A percentile compares a stretch with the other conserved stretches of the same genome.
phyloP scores from a whole-genome alignment of 306 rosid genomes.

The Cicer cuneatum region DNA sequence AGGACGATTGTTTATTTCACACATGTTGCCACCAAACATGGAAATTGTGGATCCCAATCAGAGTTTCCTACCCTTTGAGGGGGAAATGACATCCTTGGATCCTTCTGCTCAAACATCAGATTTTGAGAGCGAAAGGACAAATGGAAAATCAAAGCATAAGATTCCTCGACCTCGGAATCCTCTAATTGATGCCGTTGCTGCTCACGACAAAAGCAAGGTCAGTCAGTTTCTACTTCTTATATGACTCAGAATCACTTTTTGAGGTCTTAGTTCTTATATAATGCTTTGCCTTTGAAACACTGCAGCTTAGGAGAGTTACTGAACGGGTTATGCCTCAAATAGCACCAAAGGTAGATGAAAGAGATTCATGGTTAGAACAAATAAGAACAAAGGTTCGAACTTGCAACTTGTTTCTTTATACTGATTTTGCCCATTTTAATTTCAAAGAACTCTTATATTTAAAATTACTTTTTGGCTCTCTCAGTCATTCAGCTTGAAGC shows the following conservation, averaged over 20 bases:
- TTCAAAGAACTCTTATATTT: conserved; percentile 22
- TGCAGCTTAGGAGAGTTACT: conserved; percentile 88
- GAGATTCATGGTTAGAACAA: conserved; percentile 86
- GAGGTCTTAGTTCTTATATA: conserved; percentile 42
- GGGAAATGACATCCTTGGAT: conserved; percentile 56
- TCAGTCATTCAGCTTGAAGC: conserved; percentile 97
- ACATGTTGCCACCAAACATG: conserved; percentile 46
- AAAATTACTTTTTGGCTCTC: conserved; percentile 30
- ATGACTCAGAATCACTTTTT: conserved; percentile 31
- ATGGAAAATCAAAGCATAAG: conserved; percentile 63
- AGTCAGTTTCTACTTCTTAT: conserved; percentile 34
- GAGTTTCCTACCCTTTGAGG: conserved; percentile 49
- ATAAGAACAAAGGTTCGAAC: conserved; percentile 88
- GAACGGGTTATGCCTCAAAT: conserved; percentile 72
- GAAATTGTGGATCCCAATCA: conserved; percentile 56
- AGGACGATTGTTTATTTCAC: conserved; percentile 41
- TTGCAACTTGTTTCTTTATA: conserved; percentile 34
- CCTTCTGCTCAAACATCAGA: conserved; percentile 51
- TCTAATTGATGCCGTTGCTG: conserved; percentile 92
- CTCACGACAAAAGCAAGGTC: conserved; percentile 98
- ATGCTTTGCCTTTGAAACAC: conserved; percentile 43
- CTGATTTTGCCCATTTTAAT: conserved; percentile 1
- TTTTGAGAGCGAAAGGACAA: conserved; percentile 58
- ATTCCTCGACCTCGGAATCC: conserved; percentile 94
- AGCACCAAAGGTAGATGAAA: conserved; percentile 70